Evolutionary conservation across 2,329 filamentous ascomycete species (phyloP), one percentile per base, ranked within the genome.

Genomic region (Colletotrichum endophyticum): DNA sequence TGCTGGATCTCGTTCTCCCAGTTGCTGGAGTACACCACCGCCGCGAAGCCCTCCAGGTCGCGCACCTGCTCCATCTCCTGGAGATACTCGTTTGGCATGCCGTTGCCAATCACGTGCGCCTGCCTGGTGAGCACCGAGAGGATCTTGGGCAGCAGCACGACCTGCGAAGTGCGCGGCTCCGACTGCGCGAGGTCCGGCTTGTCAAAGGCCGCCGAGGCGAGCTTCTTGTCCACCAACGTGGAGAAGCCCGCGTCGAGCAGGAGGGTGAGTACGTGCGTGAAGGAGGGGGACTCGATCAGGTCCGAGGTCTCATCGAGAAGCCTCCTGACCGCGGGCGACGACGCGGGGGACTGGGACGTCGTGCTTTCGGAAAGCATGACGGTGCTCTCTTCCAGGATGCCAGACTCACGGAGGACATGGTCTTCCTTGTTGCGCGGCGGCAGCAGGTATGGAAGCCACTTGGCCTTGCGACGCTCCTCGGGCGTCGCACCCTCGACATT

Each of bases 251-350:
- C 91, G 84, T 99, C 96, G 76, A 99, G 94, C 72, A 98, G 91
- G 74, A 95, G 92, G 3, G 94, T 95, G 61, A 98, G 90, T 44
- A 99, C 96, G 81, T 96, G 94, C 1, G 93, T 91, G 85, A 99
- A 99, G 44, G 95, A 92, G 0, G 97, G 97, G 2, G 97, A 98
- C 82, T 99, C 97, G 82, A 99, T 94, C 28, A 99, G 91, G 83
- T 99, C 97, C 53, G 96, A 95, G 3, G 97, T 99, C 87, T 99
- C 97, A 83, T 99, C 96, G 2, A 99, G 91, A 25, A 99, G 91
- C 74, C 95, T 94, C 72, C 96, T 93, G 72, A 99, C 91, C 2
- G 93, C 91, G 8, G 86, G 84, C 13, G 89, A 83, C n/a, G 90
- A 88, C 34, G 88, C 84, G 15, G 85, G 79, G n/a, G 86, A 80